These are phyloP conservation scores for Paraglomus occultum DNA, from an alignment of 192 early-diverging fungal genomes.

Conservation along the genomic window DNA sequence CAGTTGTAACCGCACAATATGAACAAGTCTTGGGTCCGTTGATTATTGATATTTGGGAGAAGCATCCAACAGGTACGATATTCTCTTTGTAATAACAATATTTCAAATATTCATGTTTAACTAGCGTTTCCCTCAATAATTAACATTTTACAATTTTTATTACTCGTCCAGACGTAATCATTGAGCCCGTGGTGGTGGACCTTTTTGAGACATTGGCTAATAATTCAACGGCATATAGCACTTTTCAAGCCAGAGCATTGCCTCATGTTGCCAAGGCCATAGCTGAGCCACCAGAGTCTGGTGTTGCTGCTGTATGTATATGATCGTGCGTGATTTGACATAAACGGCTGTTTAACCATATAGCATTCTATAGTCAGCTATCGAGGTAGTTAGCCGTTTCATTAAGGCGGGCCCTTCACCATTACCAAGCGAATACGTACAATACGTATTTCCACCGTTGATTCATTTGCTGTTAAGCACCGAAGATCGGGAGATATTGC, in stretches of 20 bases:
- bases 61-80: constrained; percentile 59
- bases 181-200: constrained; percentile 74
- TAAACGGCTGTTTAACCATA: not conserved
- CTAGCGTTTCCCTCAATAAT: not conserved
- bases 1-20: constrained; percentile 67
- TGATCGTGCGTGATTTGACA: not conserved
- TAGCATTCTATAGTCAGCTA: constrained; percentile 48
- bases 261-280: constrained; percentile 58
- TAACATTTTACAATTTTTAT: constrained; percentile 6
- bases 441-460: constrained; percentile 77
- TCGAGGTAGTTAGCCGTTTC: constrained; percentile 73
- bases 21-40: constrained; percentile 71
- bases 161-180: constrained; percentile 49
- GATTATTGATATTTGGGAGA: constrained; percentile 76
- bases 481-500: constrained; percentile 77
- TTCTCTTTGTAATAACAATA: not conserved
- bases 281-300: constrained; percentile 38
- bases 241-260: constrained; percentile 71
- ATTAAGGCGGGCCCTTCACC: constrained; percentile 71
- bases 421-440: constrained; percentile 65
- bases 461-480: constrained; percentile 69
- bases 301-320: constrained; percentile 39
- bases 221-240: constrained; percentile 58
- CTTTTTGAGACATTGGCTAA: constrained; percentile 73
- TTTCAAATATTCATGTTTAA: not conserved